Evolutionary conservation across 2,329 filamentous ascomycete species (phyloP).

Genomic region (Colletotrichum siamense): DNA sequence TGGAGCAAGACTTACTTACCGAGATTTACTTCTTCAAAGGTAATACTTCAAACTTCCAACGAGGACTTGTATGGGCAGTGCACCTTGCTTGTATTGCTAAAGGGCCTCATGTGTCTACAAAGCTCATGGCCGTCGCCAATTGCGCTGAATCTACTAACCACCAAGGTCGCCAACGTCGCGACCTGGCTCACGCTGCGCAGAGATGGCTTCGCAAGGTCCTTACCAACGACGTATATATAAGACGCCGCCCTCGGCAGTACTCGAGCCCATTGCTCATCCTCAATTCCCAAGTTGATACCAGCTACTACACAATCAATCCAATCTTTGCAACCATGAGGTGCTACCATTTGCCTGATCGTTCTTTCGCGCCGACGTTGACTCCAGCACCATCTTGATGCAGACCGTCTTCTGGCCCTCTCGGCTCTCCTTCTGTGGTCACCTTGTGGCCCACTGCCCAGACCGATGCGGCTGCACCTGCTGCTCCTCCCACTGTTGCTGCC

Average conservation of each 20-base stretch:
- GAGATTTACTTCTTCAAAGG: too few species aligned
- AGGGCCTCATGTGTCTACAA: not conserved
- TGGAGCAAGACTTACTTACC: too few species aligned
- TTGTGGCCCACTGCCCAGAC: not conserved
- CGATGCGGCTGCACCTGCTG: not conserved
- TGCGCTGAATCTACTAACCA: not conserved
- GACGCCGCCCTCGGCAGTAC: too few species aligned
- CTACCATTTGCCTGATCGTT: not conserved
- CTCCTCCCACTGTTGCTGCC: not conserved
- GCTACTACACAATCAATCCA: too few species aligned
- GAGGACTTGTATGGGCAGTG: too few species aligned
- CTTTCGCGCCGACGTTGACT: not conserved
- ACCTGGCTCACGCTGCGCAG: too few species aligned
- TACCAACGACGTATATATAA: too few species aligned
- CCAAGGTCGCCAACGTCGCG: too few species aligned
- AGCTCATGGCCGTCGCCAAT: not conserved
- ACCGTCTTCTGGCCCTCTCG: not conserved
- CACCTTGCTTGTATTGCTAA: not conserved
- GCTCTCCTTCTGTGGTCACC: not conserved
- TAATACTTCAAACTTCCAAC: too few species aligned
- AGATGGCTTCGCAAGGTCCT: too few species aligned
- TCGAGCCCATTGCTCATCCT: too few species aligned
- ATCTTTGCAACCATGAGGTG: not conserved
- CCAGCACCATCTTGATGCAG: not conserved
- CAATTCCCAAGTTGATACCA: too few species aligned